These are phyloP conservation scores for Colletotrichum liriopes DNA, from an alignment of 2,329 filamentous ascomycete species.

Conservation along the genomic window DNA sequence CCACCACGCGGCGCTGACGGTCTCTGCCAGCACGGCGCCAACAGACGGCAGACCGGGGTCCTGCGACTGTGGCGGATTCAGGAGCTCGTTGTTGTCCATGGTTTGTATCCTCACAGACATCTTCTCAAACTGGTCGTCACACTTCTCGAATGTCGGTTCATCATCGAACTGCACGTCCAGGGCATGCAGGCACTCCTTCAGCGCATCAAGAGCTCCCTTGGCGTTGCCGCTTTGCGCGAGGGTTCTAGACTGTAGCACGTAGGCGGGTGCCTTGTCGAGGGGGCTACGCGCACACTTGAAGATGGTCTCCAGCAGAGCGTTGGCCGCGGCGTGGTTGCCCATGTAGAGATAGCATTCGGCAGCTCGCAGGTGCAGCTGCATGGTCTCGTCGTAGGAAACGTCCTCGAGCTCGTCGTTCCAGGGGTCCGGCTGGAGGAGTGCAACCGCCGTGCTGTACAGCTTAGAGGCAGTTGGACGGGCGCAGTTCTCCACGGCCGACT, in stretches of 20 bases:
- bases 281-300: constrained; percentile 79
- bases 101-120: constrained; percentile 73
- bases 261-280: constrained; percentile 87
- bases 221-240: constrained; percentile 82
- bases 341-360: constrained; percentile 89
- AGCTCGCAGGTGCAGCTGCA: constrained; percentile 83
- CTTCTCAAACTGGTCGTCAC: constrained; percentile 81
- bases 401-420: constrained; percentile 82
- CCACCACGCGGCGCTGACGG: constrained; percentile 82
- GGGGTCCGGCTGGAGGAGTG: constrained; percentile 83
- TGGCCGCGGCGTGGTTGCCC: constrained; percentile 78
- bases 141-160: constrained; percentile 80
- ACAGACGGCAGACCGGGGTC: constrained; percentile 73
- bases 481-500: constrained; percentile 84
- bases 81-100: constrained; percentile 65
- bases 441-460: constrained; percentile 84
- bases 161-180: constrained; percentile 78
- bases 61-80: constrained; percentile 59
- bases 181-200: constrained; percentile 80
- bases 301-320: constrained; percentile 77
- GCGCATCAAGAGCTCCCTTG: constrained; percentile 75
- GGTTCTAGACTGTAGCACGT: constrained; percentile 86
- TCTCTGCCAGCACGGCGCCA: constrained; percentile 80
- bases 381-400: constrained; percentile 87
- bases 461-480: constrained; percentile 86